phyloP scores from a whole-genome alignment of 2,329 filamentous ascomycete species.

The Colletotrichum falcatum region DNA sequence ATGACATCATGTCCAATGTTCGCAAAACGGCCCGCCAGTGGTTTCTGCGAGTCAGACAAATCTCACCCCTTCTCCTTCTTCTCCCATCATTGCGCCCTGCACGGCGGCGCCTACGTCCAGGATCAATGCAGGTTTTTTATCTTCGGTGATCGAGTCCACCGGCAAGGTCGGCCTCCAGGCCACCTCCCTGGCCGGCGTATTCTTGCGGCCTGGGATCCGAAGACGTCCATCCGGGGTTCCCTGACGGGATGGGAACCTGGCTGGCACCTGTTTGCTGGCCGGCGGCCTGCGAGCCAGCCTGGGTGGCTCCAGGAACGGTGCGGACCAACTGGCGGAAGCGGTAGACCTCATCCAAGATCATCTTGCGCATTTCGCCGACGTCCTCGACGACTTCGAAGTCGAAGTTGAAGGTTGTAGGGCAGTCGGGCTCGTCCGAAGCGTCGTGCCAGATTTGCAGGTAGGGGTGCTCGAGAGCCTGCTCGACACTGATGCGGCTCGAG shows the following conservation, averaged over 20 bases:
- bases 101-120: not conserved
- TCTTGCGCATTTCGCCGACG: conserved; percentile 92
- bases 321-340: conserved; percentile 79
- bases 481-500: conserved; percentile 90
- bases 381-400: conserved; percentile 98
- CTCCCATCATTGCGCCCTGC: not conserved
- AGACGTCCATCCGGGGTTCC: conserved; percentile 66
- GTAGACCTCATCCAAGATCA: conserved; percentile 96
- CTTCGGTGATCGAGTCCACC: conserved; percentile 66
- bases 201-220: conserved; percentile 72
- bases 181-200: conserved; percentile 61
- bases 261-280: conserved; percentile 52
- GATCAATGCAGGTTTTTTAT: conserved; percentile 23
- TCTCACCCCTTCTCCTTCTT: not conserved
- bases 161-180: conserved; percentile 70
- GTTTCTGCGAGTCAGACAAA: conserved; percentile 18
- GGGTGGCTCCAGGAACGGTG: conserved; percentile 58
- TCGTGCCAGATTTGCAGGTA: conserved; percentile 99
- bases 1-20: conserved; percentile 11
- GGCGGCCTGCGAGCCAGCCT: conserved; percentile 47
- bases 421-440: conserved; percentile 92
- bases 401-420: conserved; percentile 96
- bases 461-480: conserved; percentile 94
- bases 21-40: conserved; percentile 7
- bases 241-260: conserved; percentile 65